Evolutionary conservation across 352 stramenopile species (phyloP), one percentile per base, ranked within the genome.

Genomic region (Elongisporangium prolatum): DNA sequence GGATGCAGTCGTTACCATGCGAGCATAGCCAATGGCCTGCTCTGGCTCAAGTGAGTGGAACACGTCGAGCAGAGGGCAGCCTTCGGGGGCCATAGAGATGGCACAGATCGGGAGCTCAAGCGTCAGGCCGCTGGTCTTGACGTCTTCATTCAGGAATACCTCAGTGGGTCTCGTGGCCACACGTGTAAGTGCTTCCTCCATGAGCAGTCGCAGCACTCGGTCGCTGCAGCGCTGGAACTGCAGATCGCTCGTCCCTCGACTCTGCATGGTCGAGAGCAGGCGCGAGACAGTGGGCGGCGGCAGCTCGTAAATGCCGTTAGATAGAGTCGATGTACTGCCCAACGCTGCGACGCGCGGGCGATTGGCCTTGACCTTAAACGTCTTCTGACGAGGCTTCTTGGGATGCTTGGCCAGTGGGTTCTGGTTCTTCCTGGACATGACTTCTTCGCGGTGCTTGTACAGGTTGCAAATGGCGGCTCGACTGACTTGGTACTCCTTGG

Each of bases 401-500:
- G 78, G 74, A 55, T 85, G 72, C 59, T 85, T 86, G 10, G 74
- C 71, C 38, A 85, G 48, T 8, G 77, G 77, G 57, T 87, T 81
- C 28, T 74, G 61, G 64, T 81, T 60, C 50, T 68, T 65, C 11
- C 74, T 64, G 5, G 70, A 74, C 44, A 88, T 24, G 0, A 86
- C 76, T 6, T 66, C 61, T 20, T 80, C 67, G 6, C 78, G 60
- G 50, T 88, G 74, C 61, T 88, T 88, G 63, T 80, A 75, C 21
- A 81, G 59, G 56, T 88, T 88, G 57, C 75, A 85, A 37, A 88
- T 88, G 16, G 75, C 74, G 0, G 78, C 74, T 13, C 78, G 78
- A 48, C 69, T 86, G 34, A 88, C 76, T n/a, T 75, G 61, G 53
- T 80, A 88, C 56, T 88, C 80, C 61, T 85, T 86, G 13, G 80